A percentile compares a stretch with the other conserved stretches of the same genome.
Evolutionary conservation across 345 rosid genomes (phyloP).

Genomic region (Corchorus capsularis): DNA sequence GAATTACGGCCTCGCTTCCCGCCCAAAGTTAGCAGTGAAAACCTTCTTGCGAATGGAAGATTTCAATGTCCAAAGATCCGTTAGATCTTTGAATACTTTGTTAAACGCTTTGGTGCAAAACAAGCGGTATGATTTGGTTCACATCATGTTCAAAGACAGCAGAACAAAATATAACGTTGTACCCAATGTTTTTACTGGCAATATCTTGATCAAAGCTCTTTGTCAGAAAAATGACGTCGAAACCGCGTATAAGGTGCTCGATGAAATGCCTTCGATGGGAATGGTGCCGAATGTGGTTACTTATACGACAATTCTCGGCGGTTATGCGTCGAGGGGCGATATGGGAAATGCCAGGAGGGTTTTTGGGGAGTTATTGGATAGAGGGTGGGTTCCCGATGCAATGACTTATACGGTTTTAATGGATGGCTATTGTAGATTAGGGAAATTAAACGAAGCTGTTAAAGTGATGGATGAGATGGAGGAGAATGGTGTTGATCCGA

Average conservation of each 20-base stretch:
- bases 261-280: slow-evolving; percentile 84
- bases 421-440: slow-evolving; percentile 70
- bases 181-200: slow-evolving; percentile 75
- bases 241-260: slow-evolving; percentile 59
- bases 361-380: slow-evolving; percentile 62
- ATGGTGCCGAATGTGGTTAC: slow-evolving; percentile 74
- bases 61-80: slow-evolving; percentile 64
- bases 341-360: slow-evolving; percentile 62
- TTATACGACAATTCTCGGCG: slow-evolving; percentile 74
- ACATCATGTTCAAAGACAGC: slow-evolving; percentile 52
- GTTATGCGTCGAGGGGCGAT: slow-evolving; percentile 70
- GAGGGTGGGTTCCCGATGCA: slow-evolving; percentile 87
- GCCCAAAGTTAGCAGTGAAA: slow-evolving; percentile 49
- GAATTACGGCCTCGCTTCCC: slow-evolving; percentile 73
- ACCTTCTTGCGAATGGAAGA: slow-evolving; percentile 63
- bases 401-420: slow-evolving; percentile 69
- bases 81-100: slow-evolving; percentile 75
- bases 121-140: slow-evolving; percentile 60
- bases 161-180: slow-evolving; percentile 50
- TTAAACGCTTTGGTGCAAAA: slow-evolving; percentile 75
- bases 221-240: slow-evolving; percentile 64
- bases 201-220: slow-evolving; percentile 70
- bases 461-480: slow-evolving; percentile 92
- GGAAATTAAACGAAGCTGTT: slow-evolving; percentile 73
- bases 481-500: slow-evolving; percentile 63